Conservation (phyloP, 805 yeast species). For the Candida stauntonica region DNA sequence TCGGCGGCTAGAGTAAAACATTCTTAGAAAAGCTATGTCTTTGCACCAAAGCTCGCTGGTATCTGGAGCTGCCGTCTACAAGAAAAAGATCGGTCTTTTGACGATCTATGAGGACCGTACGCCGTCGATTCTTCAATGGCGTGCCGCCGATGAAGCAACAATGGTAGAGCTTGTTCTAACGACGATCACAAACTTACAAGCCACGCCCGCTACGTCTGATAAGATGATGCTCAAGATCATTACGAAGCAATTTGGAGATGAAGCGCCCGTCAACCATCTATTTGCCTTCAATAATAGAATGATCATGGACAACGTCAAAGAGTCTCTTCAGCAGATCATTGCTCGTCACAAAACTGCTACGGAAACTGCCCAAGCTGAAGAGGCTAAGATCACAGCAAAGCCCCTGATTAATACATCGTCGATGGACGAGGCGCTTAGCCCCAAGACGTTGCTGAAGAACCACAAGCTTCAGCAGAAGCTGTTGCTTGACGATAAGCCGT, state of each 20-base stretch:
- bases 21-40: too few species aligned
- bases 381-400: slow-evolving; percentile 18
- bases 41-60: slow-evolving; percentile 26
- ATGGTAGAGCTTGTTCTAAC: slow-evolving; percentile 39
- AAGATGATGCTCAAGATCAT: slow-evolving; percentile 63
- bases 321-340: slow-evolving; percentile 60
- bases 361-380: slow-evolving; percentile 24
- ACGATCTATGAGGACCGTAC: slow-evolving; percentile 50
- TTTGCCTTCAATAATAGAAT: slow-evolving; percentile 68
- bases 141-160: slow-evolving; percentile 46
- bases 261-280: slow-evolving; percentile 29
- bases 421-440: slow-evolving; percentile 46
- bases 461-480: slow-evolving; percentile 74
- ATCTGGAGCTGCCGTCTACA: slow-evolving; percentile 51
- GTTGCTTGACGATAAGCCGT: slow-evolving; percentile 59
- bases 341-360: slow-evolving; percentile 49
- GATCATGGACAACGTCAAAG: slow-evolving; percentile 72
- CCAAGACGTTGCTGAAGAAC: slow-evolving; percentile 59
- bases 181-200: slow-evolving; percentile 51
- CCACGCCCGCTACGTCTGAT: slow-evolving; percentile 62
- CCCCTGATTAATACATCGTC: slow-evolving; percentile 34
- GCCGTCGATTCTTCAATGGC: slow-evolving; percentile 56
- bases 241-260: slow-evolving; percentile 36
- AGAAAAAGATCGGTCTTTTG: slow-evolving; percentile 53
- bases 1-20: too few species aligned